phyloP scores from a whole-genome alignment of 139 green algal genomes.

The Picochlorum sp. region DNA sequence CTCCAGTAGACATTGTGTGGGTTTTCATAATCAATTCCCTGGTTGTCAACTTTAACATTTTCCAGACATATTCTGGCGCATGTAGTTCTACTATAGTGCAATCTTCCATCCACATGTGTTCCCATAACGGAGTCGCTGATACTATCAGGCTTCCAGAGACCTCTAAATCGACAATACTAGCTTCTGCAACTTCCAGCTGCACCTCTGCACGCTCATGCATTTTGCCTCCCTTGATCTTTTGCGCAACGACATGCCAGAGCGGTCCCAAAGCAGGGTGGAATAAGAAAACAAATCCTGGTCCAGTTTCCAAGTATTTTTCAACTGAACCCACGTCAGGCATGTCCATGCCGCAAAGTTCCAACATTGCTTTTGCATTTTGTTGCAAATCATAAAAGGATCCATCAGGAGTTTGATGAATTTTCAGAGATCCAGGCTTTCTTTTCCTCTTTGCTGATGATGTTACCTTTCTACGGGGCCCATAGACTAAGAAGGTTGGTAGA shows the following conservation, averaged over 20 bases:
- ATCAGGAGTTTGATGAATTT: slow-evolving; percentile 89
- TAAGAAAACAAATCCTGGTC: slow-evolving; percentile 83
- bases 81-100: slow-evolving; percentile 20
- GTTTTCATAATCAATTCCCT: slow-evolving; percentile 72
- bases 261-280: slow-evolving; percentile 87
- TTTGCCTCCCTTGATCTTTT: slow-evolving; percentile 81
- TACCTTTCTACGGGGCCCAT: slow-evolving; percentile 67
- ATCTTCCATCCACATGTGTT: background rate
- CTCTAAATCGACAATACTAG: slow-evolving; percentile 49
- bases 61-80: slow-evolving; percentile 67
- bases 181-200: slow-evolving; percentile 71
- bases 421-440: slow-evolving; percentile 47
- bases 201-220: slow-evolving; percentile 54
- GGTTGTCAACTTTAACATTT: slow-evolving; percentile 76
- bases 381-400: slow-evolving; percentile 93
- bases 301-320: slow-evolving; percentile 59
- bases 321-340: slow-evolving; percentile 46
- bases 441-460: slow-evolving; percentile 86
- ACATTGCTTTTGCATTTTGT: slow-evolving; percentile 75
- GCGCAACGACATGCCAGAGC: slow-evolving; percentile 90
- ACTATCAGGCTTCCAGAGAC: slow-evolving; percentile 73
- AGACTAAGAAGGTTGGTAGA: slow-evolving; percentile 84
- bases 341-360: slow-evolving; percentile 50
- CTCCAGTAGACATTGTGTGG: slow-evolving; percentile 73
- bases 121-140: slow-evolving; percentile 44